These are phyloP conservation scores for Wickerhamomyces chaumierensis DNA, from an alignment of 805 yeast genomes.

Conservation along the genomic window DNA sequence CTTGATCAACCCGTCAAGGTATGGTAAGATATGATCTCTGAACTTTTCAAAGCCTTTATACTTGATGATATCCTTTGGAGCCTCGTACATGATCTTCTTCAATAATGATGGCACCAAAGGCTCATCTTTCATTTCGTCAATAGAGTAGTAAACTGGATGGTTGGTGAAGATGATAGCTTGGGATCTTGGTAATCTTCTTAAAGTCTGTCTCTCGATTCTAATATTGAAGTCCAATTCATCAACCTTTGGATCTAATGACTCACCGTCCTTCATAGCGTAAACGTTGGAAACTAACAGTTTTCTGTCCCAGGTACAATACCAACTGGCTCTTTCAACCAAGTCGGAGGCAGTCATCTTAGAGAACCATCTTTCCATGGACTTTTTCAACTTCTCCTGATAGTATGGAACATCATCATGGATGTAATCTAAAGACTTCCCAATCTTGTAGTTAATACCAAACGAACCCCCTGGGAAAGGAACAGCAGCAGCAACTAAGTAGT, in stretches of 20 bases:
- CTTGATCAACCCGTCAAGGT: constrained; percentile 43
- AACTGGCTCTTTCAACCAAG: constrained; percentile 65
- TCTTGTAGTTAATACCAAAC: constrained; percentile 46
- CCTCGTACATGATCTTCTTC: constrained; percentile 52
- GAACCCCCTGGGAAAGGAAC: constrained; percentile 77
- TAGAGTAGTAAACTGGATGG: constrained; percentile 68
- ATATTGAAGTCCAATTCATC: constrained; percentile 47
- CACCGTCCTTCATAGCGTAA: constrained; percentile 35
- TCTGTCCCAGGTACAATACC: constrained; percentile 70
- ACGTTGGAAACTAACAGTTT: constrained; percentile 45
- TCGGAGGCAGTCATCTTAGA: constrained; percentile 45
- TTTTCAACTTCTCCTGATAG: constrained; percentile 51
- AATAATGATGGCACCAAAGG: constrained; percentile 62
- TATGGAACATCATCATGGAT: constrained; percentile 65
- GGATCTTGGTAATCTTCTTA: constrained; percentile 54
- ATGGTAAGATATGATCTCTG: constrained; percentile 48
- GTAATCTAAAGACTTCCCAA: constrained; percentile 51
- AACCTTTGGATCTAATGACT: constrained; percentile 32
- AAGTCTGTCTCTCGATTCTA: constrained; percentile 64
- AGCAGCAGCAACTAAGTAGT: constrained; percentile 61
- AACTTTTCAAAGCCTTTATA: constrained; percentile 51
- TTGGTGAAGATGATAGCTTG: constrained; percentile 62
- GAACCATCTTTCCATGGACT: constrained; percentile 69
- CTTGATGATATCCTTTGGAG: constrained; percentile 51
- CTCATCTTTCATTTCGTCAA: constrained; percentile 75